Conservation (phyloP, 305 asterid genomes). For the Solanum hybrid region DNA sequence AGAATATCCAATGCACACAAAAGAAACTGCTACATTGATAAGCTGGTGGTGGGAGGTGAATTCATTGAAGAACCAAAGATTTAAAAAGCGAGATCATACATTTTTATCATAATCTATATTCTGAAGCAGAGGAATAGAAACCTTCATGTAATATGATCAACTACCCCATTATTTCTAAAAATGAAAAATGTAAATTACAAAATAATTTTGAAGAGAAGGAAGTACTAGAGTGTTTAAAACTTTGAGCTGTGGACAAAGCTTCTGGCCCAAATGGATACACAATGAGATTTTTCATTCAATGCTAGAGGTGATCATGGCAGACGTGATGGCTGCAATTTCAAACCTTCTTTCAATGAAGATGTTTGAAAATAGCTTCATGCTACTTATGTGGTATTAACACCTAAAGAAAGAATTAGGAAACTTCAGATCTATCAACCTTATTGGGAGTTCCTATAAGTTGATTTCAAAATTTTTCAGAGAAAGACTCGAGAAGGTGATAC, state of each 20-base stretch:
- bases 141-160: background rate
- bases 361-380: background rate
- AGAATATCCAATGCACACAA: background rate
- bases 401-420: background rate
- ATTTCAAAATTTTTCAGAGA: background rate
- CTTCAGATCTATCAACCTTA: background rate
- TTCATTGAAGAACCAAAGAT: background rate
- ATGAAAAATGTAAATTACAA: background rate
- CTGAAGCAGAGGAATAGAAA: background rate
- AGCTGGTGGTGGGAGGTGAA: background rate
- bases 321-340: background rate
- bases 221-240: background rate
- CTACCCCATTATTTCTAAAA: background rate
- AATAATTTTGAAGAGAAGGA: background rate
- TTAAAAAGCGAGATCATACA: background rate
- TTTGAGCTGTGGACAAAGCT: background rate
- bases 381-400: background rate
- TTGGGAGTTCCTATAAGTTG: background rate
- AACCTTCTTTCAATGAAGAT: background rate
- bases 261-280: background rate
- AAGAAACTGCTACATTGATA: background rate
- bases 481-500: background rate
- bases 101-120: background rate
- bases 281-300: background rate
- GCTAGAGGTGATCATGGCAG: background rate